A percentile compares a stretch with the other conserved stretches of the same genome.
phyloP scores from a whole-genome alignment of 208 protist species.

The Wallacemonas sp. region DNA sequence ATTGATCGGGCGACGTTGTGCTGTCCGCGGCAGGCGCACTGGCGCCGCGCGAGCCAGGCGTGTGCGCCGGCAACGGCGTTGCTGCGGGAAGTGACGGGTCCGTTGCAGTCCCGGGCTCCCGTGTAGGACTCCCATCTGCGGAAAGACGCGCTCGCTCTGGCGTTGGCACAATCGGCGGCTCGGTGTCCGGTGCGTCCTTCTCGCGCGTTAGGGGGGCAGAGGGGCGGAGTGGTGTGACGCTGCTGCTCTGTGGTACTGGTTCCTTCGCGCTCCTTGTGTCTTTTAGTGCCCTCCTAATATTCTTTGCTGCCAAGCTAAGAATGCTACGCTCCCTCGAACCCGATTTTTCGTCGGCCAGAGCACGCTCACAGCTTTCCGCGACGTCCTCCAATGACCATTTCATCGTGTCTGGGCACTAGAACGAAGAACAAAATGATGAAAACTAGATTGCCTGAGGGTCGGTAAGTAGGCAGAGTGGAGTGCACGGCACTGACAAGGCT shows the following conservation, averaged over 20 bases:
- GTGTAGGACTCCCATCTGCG: too few species aligned
- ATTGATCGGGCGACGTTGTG: background rate
- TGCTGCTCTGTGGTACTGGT: background rate
- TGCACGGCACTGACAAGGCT: too few species aligned
- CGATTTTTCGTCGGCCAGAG: slow-evolving; percentile 53
- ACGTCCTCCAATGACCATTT: slow-evolving; percentile 42
- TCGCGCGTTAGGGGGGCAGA: background rate
- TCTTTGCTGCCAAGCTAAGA: slow-evolving; percentile 31
- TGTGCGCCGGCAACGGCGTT: too few species aligned
- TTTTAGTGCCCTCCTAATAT: slow-evolving; percentile 22
- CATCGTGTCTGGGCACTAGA: background rate
- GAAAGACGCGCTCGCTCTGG: too few species aligned
- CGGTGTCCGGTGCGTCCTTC: background rate
- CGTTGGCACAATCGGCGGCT: background rate
- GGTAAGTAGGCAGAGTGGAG: too few species aligned
- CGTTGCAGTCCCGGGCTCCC: too few species aligned
- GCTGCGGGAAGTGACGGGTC: too few species aligned
- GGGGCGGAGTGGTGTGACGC: background rate
- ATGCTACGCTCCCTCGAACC: slow-evolving; percentile 40
- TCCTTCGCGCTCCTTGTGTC: slow-evolving; percentile 6
- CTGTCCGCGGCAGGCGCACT: background rate
- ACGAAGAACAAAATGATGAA: too few species aligned
- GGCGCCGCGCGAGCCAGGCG: background rate
- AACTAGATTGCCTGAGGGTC: too few species aligned
- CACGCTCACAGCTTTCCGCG: slow-evolving; percentile 33